A percentile compares a stretch with the other conserved stretches of the same genome.
Evolutionary conservation across 306 rosid genomes (phyloP).

Genomic region (Trifolium repens): DNA sequence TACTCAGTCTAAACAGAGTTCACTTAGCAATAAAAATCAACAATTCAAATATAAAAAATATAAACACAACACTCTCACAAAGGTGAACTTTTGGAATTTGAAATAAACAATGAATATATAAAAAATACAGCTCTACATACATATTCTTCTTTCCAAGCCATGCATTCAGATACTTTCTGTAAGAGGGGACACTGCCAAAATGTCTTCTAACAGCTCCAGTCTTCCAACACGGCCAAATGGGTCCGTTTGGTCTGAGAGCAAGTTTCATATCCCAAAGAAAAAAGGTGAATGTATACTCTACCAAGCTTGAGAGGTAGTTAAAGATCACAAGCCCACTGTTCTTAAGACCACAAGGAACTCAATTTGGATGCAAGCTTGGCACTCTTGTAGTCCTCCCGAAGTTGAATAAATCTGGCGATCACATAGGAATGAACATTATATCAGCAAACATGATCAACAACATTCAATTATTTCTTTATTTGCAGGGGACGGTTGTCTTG

Average conservation of each 20-base stretch:
- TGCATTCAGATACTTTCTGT: conserved; percentile 44
- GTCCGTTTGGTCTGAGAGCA: conserved; percentile 41
- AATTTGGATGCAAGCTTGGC: conserved; percentile 90
- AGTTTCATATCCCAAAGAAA: conserved; percentile 32
- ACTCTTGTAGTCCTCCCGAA: conserved; percentile 94
- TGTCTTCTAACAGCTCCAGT: conserved; percentile 18
- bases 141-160: conserved; percentile 40
- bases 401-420: conserved; percentile 79
- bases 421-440: conserved; percentile 41
- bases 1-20: conserved; percentile 27
- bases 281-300: conserved; percentile 22
- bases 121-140: conserved; percentile 37
- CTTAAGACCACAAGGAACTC: conserved; percentile 81
- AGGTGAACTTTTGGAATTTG: conserved; percentile 28
- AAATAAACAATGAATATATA: conserved; percentile 26
- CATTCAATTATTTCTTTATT: background rate
- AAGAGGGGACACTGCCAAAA: conserved; percentile 26
- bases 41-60: conserved; percentile 24
- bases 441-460: conserved; percentile 35
- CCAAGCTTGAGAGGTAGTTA: conserved; percentile 12
- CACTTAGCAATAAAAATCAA: conserved; percentile 34
- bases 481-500: background rate
- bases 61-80: conserved; percentile 34
- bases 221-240: conserved; percentile 37
- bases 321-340: conserved; percentile 33